Base-by-base conservation (phyloP, 2,329 filamentous ascomycete genomes). In the Trichoderma asperellum region DNA sequence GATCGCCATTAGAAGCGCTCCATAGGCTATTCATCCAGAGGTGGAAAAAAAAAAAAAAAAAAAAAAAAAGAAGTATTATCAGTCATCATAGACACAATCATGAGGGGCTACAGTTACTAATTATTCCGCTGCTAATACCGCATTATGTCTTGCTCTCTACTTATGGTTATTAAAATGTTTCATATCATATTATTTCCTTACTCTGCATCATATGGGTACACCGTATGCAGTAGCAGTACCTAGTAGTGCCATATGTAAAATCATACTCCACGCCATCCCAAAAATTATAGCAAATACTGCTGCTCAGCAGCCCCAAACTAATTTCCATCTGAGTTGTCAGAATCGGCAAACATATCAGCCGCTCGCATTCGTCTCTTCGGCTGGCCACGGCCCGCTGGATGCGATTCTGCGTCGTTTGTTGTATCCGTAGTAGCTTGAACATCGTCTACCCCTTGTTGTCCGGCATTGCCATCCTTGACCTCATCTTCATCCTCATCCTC, bases 311-410 rank as follows among this genome's bases (percentile, higher is more conserved):
- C 29, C 16, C n/a, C 27, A 47, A 52, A 27, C 24, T 55, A 64
- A 32, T 57, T 29, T 10, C 43, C 53, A 37, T 69, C 66, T 27
- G 65, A 69, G 55, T 70, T 16, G 52, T 92, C 92, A 5, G 90
- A 92, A 77, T 92, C 91, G 12, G 91, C 92, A 86, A 96, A 96
- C 92, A 96, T 94, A 76, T 96, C 92, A 73, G 92, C 91, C 5
- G 92, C 92, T 73, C 89, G 89, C 79, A 92, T 91, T 71, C 91
- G 86, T 76, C 87, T 91, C 74, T 87, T 83, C 72, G 83, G 76
- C 69, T 78, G 79, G 58, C 74, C 75, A 68, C 71, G 69, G 49
- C 72, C 72, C 49, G 68, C 64, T 32, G 71, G 63, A 40, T 34
- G 35, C 3, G 35, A 7, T 18, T 74, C 70, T 68, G 70, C 49